Evolutionary conservation across 2,329 filamentous ascomycete genomes (phyloP).

Genomic region (Calonectria fujianensis): DNA sequence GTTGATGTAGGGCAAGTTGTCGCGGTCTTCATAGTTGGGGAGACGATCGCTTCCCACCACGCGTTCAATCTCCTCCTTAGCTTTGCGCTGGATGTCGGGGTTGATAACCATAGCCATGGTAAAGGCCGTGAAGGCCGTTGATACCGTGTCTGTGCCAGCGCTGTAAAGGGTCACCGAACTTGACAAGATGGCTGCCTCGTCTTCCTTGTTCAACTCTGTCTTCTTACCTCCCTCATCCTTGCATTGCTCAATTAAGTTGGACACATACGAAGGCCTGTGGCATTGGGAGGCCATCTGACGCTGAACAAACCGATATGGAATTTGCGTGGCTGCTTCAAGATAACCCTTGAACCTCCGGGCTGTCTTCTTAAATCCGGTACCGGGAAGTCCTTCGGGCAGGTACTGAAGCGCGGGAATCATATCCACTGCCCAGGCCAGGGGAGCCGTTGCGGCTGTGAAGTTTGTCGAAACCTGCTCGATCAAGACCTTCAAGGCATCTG

Average conservation of each 20-base stretch:
- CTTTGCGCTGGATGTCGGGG: slow-evolving; percentile 46
- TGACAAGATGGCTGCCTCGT: slow-evolving; percentile 3
- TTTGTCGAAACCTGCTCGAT: not conserved
- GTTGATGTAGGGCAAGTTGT: slow-evolving; percentile 54
- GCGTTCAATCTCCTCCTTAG: slow-evolving; percentile 49
- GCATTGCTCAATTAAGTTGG: slow-evolving; percentile 8
- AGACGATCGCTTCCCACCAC: slow-evolving; percentile 53
- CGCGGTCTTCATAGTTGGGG: slow-evolving; percentile 50
- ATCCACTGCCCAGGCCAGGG: not conserved
- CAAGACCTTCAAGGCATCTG: slow-evolving; percentile 7
- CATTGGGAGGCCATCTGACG: slow-evolving; percentile 3
- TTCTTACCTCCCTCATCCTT: not conserved
- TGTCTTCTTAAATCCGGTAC: not conserved
- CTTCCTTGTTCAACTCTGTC: not conserved
- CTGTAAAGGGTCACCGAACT: slow-evolving; percentile 10
- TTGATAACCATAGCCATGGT: slow-evolving; percentile 42
- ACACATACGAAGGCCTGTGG: not conserved
- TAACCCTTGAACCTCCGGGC: slow-evolving; percentile 4
- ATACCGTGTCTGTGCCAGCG: slow-evolving; percentile 6
- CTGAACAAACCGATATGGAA: slow-evolving; percentile 5
- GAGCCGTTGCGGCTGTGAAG: not conserved
- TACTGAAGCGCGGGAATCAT: not conserved
- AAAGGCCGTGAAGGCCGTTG: slow-evolving; percentile 8
- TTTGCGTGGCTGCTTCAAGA: slow-evolving; percentile 1
- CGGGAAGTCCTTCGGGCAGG: slow-evolving; percentile 10